Base-by-base conservation (phyloP, 179 eudicot genomes). In the Corrigiola litoralis region DNA sequence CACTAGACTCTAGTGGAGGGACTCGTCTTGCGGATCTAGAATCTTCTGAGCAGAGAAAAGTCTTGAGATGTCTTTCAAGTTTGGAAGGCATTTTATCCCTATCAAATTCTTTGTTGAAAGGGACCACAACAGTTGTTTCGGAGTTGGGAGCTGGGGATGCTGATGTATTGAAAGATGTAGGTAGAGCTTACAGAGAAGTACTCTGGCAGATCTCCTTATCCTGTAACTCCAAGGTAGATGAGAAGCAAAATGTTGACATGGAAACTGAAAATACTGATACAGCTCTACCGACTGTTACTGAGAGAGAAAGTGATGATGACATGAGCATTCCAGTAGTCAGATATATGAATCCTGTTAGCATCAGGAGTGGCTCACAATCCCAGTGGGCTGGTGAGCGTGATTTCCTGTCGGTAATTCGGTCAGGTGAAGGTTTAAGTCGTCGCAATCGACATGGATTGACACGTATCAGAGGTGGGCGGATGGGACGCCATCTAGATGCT, bases 261-360 rank as follows among this genome's bases (percentile, higher is more conserved):
- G 96, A 85, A 66, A 54, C 85, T 70, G 96, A 81, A 69, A 78
- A 63, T 75, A 75, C 82, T 61, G 96, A 86, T 63, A 79, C 80
- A 14, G 77, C 77, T 67, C 66, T 68, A 2, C 76, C 95, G 56
- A 70, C 70, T 75, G 79, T 74, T 66, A 75, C 79, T 54, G 95
- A 87, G 55, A 87, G 98, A 80, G 98, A 92, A 76, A 91, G 97
- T 78, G 99, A 95, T 46, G 99, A 95, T 69, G 96, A 91, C 65
- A 62, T 72, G 25, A 79, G 72, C 66, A 70, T 85, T 45, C 84
- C 90, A 18, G 77, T 85, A 46, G 81, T 80, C 29, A 86, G 97
- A 79, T 88, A 91, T 75, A 80, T 82, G 88, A 88, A 85, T 72
- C 95, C 97, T 70, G 80, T 82, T 54, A 82, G 87, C 66, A 70